Base-by-base conservation (phyloP, 352 stramenopile species). In the Phytophthora sp. region DNA sequence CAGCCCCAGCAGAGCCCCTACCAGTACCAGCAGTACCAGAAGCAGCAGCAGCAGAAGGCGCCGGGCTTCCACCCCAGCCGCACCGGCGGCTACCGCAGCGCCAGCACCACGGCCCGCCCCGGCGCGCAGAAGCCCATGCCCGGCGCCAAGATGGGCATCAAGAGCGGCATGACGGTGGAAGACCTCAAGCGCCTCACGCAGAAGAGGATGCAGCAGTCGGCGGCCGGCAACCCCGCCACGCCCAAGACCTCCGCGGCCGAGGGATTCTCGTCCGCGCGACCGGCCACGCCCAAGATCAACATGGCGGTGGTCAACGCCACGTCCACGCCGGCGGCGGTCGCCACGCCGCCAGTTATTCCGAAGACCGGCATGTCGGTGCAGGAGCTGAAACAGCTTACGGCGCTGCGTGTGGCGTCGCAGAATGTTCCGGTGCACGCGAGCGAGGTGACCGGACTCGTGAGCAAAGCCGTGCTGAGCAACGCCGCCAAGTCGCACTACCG, bases 101-200 rank as follows among this genome's bases (percentile, higher is more conserved):
- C 56, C 7, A 13, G 4, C 20, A 43, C 48, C 30, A 38, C 45
- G 3, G 23, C 31, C 3, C 50, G 66, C 4, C 27, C 57, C 18
- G 42, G 37, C 30, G 62, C 57, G 1, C 72, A 74, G 17, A 88
- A 84, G 44, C 37, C 64, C 43, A 71, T 42, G 60, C 73, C 54
- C 21, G 82, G 81, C 0, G 71, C 72, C 21, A 92, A 91, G 53
- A 91, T 92, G 81, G 86, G 86, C 28, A 95, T 95, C 60, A 95
- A 95, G 70, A 95, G 86, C 72, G 86, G 86, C 54, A 95, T 95
- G 86, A 95, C 86, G 5, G 86, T 95, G 44, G 86, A 95, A 71
- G 86, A 95, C 56, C 66, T 95, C 41, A 95, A 95, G 68, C 79
- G 86, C 11, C 69, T 95, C 24, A 95, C 86, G 39, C 86, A 95